These are phyloP conservation scores for Pyricularia grisea DNA, from an alignment of 2,329 filamentous ascomycete genomes.

Conservation along the genomic window DNA sequence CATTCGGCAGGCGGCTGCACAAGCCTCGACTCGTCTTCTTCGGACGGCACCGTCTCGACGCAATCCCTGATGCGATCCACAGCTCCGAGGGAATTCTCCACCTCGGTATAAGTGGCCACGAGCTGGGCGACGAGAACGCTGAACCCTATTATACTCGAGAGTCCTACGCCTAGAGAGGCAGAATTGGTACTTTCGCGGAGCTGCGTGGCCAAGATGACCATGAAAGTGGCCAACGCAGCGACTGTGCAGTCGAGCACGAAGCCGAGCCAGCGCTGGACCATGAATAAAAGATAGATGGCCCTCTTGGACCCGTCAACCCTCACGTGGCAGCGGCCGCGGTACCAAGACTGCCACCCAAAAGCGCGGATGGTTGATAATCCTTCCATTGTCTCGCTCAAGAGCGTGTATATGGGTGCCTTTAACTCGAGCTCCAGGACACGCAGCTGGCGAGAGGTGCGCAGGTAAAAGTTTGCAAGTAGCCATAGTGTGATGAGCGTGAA, in stretches of 20 bases:
- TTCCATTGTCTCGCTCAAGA: conserved; percentile 34
- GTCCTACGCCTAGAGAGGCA: conserved; percentile 20
- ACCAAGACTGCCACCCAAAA: conserved; percentile 39
- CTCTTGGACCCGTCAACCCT: conserved; percentile 44
- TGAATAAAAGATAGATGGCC: conserved; percentile 47
- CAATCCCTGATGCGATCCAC: conserved; percentile 14
- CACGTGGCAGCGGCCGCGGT: conserved; percentile 31
- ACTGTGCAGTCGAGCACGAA: conserved; percentile 28
- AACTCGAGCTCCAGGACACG: conserved; percentile 41
- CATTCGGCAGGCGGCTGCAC: not conserved
- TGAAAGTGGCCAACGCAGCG: conserved; percentile 22
- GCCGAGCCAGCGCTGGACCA: conserved; percentile 45
- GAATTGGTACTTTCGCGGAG: conserved; percentile 19
- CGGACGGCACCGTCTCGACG: not conserved
- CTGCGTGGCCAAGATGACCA: conserved; percentile 24
- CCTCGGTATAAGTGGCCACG: not conserved
- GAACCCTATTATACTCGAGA: conserved; percentile 18
- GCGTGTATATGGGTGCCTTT: conserved; percentile 35
- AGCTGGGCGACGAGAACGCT: conserved; percentile 3
- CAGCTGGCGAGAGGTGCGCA: conserved; percentile 41
- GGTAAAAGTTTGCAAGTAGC: conserved; percentile 36
- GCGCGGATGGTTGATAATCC: conserved; percentile 41
- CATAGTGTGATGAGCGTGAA: conserved; percentile 28
- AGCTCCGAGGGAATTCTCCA: conserved; percentile 18
- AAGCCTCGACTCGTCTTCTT: not conserved